Evolutionary conservation across 1,284 basidiomycete genomes (phyloP).

Genomic region (Marasmius sp.): DNA sequence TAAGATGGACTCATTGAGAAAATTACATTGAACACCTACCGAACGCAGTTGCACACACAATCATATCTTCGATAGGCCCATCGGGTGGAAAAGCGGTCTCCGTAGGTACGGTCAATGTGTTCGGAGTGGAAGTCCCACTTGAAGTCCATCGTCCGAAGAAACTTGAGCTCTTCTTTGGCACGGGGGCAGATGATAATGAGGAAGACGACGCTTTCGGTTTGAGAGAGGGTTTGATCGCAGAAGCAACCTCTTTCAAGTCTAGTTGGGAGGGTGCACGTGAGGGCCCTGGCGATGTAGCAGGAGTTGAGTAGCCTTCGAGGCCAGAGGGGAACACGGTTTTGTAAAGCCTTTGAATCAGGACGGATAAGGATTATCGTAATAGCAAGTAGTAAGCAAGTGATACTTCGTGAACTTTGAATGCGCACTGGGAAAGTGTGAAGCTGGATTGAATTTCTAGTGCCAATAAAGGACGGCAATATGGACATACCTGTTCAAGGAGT

Average conservation of each 20-base stretch:
- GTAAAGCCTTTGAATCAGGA: slow-evolving; percentile 50
- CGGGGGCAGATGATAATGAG: slow-evolving; percentile 29
- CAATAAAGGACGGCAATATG: background rate
- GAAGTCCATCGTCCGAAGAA: slow-evolving; percentile 39
- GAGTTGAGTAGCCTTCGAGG: slow-evolving; percentile 51
- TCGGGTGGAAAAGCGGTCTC: slow-evolving; percentile 31
- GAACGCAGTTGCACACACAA: slow-evolving; percentile 73
- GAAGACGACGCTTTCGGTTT: slow-evolving; percentile 14
- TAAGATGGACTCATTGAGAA: slow-evolving; percentile 9
- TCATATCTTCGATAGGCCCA: slow-evolving; percentile 66
- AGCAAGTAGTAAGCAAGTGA: background rate
- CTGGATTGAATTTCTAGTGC: slow-evolving; percentile 7
- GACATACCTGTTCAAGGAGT: slow-evolving; percentile 59
- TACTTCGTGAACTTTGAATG: slow-evolving; percentile 72
- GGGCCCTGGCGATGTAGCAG: slow-evolving; percentile 42
- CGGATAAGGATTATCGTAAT: background rate
- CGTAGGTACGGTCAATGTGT: slow-evolving; percentile 17
- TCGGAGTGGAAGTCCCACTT: slow-evolving; percentile 15
- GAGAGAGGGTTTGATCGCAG: slow-evolving; percentile 11
- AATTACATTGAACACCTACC: slow-evolving; percentile 36
- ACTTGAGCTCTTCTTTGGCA: slow-evolving; percentile 23
- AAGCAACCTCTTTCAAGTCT: slow-evolving; percentile 19
- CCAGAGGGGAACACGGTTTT: slow-evolving; percentile 73
- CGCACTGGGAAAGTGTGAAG: slow-evolving; percentile 41
- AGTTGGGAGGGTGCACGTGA: slow-evolving; percentile 36